These are phyloP conservation scores for Irpex sp. DNA, from an alignment of 1,284 basidiomycete species.

Conservation along the genomic window DNA sequence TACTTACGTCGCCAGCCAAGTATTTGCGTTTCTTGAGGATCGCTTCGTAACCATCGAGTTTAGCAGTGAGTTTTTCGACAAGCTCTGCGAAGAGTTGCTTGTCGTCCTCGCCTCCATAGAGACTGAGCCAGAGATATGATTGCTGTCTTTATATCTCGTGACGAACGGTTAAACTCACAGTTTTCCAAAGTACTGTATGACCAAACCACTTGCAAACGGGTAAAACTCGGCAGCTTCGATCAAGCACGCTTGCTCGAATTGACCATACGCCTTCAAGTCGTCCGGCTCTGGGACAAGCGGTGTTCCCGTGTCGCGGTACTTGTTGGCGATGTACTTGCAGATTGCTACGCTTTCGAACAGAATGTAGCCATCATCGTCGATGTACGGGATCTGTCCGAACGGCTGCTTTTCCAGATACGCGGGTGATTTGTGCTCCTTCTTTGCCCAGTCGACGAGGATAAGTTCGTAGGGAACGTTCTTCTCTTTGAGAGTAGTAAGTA, in stretches of 20 bases:
- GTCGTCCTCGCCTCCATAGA: background rate
- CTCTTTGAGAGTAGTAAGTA: slow-evolving; percentile 44
- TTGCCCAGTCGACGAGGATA: slow-evolving; percentile 36
- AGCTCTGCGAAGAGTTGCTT: background rate
- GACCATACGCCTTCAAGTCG: background rate
- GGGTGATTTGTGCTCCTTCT: slow-evolving; percentile 44
- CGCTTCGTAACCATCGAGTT: background rate
- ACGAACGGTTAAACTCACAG: background rate
- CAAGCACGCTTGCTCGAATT: background rate
- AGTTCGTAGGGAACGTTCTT: slow-evolving; percentile 52
- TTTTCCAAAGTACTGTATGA: background rate
- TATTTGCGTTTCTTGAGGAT: background rate
- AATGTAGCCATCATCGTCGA: slow-evolving; percentile 49
- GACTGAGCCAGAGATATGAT: background rate
- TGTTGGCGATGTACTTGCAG: slow-evolving; percentile 39
- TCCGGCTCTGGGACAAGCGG: background rate
- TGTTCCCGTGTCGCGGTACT: background rate
- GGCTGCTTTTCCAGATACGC: slow-evolving; percentile 49
- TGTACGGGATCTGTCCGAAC: slow-evolving; percentile 66
- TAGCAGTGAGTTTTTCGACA: background rate
- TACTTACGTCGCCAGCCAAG: background rate
- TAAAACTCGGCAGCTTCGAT: background rate
- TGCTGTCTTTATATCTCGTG: background rate
- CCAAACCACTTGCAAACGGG: background rate
- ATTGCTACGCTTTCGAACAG: slow-evolving; percentile 55